Evolutionary conservation across 768 basidiomycete genomes (phyloP), one percentile per base, ranked within the genome.

Genomic region (Mycena polygramma): DNA sequence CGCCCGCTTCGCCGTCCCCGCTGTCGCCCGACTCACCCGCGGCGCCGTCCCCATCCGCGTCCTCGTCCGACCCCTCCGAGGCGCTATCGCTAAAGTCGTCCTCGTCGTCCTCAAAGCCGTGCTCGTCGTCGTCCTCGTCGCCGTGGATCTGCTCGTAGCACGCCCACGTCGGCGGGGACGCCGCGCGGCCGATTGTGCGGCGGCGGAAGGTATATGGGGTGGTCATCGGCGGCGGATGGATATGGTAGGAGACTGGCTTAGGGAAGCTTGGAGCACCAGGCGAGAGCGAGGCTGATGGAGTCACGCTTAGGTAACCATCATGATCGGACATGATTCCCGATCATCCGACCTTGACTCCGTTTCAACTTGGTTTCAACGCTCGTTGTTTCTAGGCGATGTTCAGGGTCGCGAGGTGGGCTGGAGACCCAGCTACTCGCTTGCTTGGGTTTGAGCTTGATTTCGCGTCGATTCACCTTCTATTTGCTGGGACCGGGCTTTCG

Each of bases 91-190:
- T 53, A 7, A 36, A 22, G 69, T 90, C 87, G 58, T 87, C 89
- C 76, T 88, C 89, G 73, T 88, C 86, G 48, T 87, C 87, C 76
- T 88, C 88, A 41, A 30, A 30, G 30, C 30, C 30, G 58, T 87
- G 89, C 77, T 88, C 89, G 73, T 88, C 86, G 51, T 87, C 87
- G 76, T 88, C 88, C 77, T 89, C 85, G 77, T 87, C 89, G 81
- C 84, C 89, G 71, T 90, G 91, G 79, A 94, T 94, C 87, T 94
- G 93, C 86, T 95, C 94, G 80, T 94, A 95, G 86, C 93, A 95
- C 14, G 93, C 93, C 93, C 93, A 94, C 0, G 92, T 94, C 30
- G 94, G 93, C 2, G 94, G 94, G 4, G 92, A 94, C 20, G 93
- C 90, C 46, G 94, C 93, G 61, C 93, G 88, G 26, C 94, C 93